Base-by-base conservation (phyloP, 805 yeast species). In the Kuraishia floccosa region DNA sequence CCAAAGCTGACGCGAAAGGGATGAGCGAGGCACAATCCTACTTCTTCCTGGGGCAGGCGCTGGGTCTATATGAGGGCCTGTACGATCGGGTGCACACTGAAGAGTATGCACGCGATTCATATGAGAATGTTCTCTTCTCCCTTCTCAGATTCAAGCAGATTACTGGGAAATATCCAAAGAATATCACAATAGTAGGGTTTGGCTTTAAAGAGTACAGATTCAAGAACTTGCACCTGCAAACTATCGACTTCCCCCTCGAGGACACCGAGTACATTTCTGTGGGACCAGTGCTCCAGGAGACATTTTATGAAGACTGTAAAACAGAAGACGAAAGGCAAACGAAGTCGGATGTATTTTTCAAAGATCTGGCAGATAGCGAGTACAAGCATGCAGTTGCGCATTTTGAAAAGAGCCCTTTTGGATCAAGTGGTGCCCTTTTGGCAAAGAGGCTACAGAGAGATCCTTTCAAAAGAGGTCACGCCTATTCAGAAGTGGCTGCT, bases 101-200 rank as follows among this genome's bases (percentile, higher is more conserved):
- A 44, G 87, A 79, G 40, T 77, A 50, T 47, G 85, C 94, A 0
- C 54, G 84, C 24, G 94, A 83, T 49, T 80, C 91, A 2, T 77
- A 77, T 46, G 93, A 83, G 45, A 83, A 83, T 49, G 67, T 82
- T 5, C 36, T 80, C 3, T 80, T 72, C 48, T 71, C 79, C 39
- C 39, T 78, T 2, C 58, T 68, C 22, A 54, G 72, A 31, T 81
- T 63, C 45, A 48, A 64, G 19, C 73, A 76, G 39, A 36, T 63
- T 2, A 47, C 54, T 3, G 56, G 61, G 0, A 15, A 6, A 1
- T 76, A 65, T 37, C 93, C 94, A 0, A 27, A 41, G 1, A 39
- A 39, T 2, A 55, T 82, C 3, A 68, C 73, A 0, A 61, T 84
- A 3, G 68, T 74, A 3, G 91, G 94, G 2, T 81, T 81, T 47